Evolutionary conservation across 306 rosid species (phyloP), one percentile per base, ranked within the genome.

Genomic region (Neltuma alba): DNA sequence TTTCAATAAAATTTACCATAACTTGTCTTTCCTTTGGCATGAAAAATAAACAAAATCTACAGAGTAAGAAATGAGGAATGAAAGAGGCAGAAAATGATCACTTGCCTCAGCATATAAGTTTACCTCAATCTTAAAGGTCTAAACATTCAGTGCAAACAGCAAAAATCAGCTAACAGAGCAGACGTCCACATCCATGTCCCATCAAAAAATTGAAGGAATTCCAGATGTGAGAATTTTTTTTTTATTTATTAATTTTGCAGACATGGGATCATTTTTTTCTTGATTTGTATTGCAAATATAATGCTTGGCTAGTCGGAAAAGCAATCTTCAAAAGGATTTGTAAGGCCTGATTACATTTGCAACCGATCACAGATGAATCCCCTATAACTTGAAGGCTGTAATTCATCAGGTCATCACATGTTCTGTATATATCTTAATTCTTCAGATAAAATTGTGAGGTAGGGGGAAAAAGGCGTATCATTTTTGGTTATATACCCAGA

Each of bases 401-500:
- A 25, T 44, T 6, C 61, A 15, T 21, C n/a, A n/a, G n/a, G 42
- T 70, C 54, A 6, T 48, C 6, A 38, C 50, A 47, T 73, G 75
- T 20, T 33, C 20, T 23, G 37, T 11, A 76, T 58, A 25, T 41
- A 41, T 40, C 27, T 69, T 50, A 30, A 25, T 50, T 64, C 41
- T 25, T 73, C 65, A 14, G 28, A 14, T 1, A 65, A 37, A 54
- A 62, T 15, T 55, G 73, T n/a, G 38, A 33, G 58, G 47, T 48
- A 23, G 72, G 37, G 64, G 67, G 58, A 48, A 33, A 33, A 42
- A n/a, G 21, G 21, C 0, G 30, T 25, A 57, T 27, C 18, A 54
- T 76, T 70, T 60, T 54, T 36, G 13, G 38, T 67, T 50, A 48
- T 74, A 5, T 54, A 80, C 82, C 83, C 15, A 42, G 41, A 45